A percentile compares a stretch with the other conserved stretches of the same genome.
Conservation (phyloP, 768 basidiomycete species). For the Terana coerulea region DNA sequence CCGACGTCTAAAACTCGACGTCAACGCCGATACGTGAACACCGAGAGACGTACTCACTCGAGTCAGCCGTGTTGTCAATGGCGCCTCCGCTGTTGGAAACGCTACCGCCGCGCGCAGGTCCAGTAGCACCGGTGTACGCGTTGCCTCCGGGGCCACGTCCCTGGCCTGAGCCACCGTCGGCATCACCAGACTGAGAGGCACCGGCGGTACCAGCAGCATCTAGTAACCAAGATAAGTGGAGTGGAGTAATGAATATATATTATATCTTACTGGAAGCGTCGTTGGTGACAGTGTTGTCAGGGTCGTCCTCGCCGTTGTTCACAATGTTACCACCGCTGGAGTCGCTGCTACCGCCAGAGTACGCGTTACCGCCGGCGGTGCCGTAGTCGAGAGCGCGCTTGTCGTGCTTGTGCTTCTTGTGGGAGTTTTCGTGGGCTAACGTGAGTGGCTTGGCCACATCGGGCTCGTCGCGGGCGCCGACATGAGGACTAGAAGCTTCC, state of each 20-base stretch:
- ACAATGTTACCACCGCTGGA: slow-evolving; percentile 10
- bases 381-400: slow-evolving; percentile 15
- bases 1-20: slow-evolving; percentile 8
- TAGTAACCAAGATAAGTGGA: not conserved
- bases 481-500: not conserved
- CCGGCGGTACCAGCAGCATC: slow-evolving; percentile 15
- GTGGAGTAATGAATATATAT: not conserved
- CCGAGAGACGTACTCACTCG: slow-evolving; percentile 7
- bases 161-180: slow-evolving; percentile 11
- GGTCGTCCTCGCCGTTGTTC: slow-evolving; percentile 8
- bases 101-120: slow-evolving; percentile 9
- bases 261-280: slow-evolving; percentile 4
- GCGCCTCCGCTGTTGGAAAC: slow-evolving; percentile 9
- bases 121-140: slow-evolving; percentile 11
- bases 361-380: slow-evolving; percentile 20
- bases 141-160: slow-evolving; percentile 14
- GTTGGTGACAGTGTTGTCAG: slow-evolving; percentile 10
- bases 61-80: slow-evolving; percentile 5
- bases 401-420: not conserved
- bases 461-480: not conserved
- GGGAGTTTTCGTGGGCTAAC: not conserved
- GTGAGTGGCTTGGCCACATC: not conserved
- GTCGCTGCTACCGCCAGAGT: slow-evolving; percentile 15
- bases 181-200: slow-evolving; percentile 9
- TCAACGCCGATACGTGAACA: not conserved